Conservation (phyloP, 257 asterid genomes). For the Rehmannia glutinosa region DNA sequence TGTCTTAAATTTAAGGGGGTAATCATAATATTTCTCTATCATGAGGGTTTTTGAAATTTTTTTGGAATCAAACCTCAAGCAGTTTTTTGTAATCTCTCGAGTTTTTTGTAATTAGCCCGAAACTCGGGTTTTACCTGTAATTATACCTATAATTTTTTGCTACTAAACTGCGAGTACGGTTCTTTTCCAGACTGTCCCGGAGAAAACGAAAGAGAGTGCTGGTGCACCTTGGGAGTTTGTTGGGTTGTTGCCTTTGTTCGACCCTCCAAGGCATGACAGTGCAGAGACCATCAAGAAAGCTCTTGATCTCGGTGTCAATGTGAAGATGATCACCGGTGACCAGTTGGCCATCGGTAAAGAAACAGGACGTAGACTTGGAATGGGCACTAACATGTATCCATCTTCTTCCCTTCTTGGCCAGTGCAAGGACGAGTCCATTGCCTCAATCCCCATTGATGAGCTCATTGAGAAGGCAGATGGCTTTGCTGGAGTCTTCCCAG, state of each 20-base stretch:
- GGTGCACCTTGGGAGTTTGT: constrained; percentile 66
- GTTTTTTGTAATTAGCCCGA: too few species aligned
- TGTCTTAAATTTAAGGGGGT: too few species aligned
- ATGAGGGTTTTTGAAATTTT: too few species aligned
- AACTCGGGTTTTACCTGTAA: too few species aligned
- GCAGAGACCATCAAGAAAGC: constrained; percentile 69
- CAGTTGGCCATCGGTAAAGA: constrained; percentile 84
- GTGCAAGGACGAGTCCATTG: constrained; percentile 49
- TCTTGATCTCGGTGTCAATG: constrained; percentile 58
- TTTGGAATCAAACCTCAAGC: too few species aligned
- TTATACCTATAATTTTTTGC: too few species aligned
- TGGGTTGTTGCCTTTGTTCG: constrained; percentile 60
- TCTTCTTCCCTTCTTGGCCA: constrained; percentile 77
- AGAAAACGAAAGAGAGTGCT: constrained; percentile 38
- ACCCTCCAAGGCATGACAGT: constrained; percentile 75
- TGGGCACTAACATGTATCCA: constrained; percentile 90
- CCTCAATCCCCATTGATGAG: constrained; percentile 57
- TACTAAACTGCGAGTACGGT: not conserved
- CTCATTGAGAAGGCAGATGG: constrained; percentile 85
- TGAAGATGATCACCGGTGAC: constrained; percentile 81
- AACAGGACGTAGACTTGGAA: constrained; percentile 79
- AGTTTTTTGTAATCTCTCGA: too few species aligned
- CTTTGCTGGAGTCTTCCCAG: constrained; percentile 88
- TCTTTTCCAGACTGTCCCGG: constrained; percentile 34
- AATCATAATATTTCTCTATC: too few species aligned